Evolutionary conservation across 164 flowering plant genomes (phyloP), one percentile per base, ranked within the genome.

Genomic region (Saururus chinensis): DNA sequence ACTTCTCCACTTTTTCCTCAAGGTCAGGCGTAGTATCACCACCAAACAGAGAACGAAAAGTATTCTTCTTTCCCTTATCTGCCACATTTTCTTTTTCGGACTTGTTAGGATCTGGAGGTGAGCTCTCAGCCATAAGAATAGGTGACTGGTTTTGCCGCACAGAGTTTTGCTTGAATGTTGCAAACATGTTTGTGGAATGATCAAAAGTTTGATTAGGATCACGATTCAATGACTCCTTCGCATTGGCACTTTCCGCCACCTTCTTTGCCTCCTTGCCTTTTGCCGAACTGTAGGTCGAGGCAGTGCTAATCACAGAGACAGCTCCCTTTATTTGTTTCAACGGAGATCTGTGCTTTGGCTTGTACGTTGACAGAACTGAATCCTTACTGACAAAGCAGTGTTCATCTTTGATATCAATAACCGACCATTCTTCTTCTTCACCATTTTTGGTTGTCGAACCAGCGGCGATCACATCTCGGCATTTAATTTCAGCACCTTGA

Each of bases 361-460:
- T 85, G 70, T 56, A 78, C 64, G 74, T 82, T 0, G 76, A 70
- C 24, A 67, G 60, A 7, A 67, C 64, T 26, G 53, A 78, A 40
- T 75, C 80, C 73, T 80, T 75, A 56, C 63, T 68, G 35, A 69
- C 51, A 64, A 65, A 66, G 65, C 60, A 52, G 23, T 73, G 73
- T 24, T 83, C 89, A 57, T 87, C 98, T 59, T 74, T 81, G 58
- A 92, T 70, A 66, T 89, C 89, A 26, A 92, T 85, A 1, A 68
- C 87, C 0, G 98, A 84, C 98, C 98, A 92, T 59, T 81, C 85
- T 26, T 92, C 85, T 26, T 92, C 95, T 53, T 83, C 84, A 4
- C 77, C 55, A n/a, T 63, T 26, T 60, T 13, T 42, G 14, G 53
- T 70, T 37, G 71, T 66, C 4, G 56, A 56, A 4, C 53, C 63